Evolutionary conservation across 208 protist species (phyloP), one percentile per base, ranked within the genome.

Genomic region (Leishmania martiniquensis): DNA sequence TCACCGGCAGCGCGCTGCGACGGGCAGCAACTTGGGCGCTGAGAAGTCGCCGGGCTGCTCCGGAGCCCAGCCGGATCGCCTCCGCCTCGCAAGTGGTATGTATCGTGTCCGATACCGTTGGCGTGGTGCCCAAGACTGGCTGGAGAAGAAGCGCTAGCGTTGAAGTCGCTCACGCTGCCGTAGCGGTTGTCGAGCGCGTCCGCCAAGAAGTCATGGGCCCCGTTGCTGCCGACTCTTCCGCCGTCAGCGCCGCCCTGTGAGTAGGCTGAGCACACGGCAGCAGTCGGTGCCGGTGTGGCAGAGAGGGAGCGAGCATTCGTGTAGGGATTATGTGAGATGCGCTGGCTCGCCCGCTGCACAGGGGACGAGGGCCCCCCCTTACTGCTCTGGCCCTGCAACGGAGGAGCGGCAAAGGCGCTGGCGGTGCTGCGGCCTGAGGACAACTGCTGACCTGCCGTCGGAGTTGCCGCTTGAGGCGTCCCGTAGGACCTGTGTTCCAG

Each of bases 261-360:
- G 69, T 69, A 51, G 29, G 10, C 25, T 1, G 76, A 75, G 10
- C 37, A 17, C 57, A 37, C 45, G 0, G 68, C 76, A 62, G 65
- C 29, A 32, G 57, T 5, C 5, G 39, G 0, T 3, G 17, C 25
- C n/a, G 66, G 51, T 69, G 66, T 79, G 49, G n/a, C 29, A 20
- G 42, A 63, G 0, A 59, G 34, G n/a, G 54, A 54, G 22, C 49
- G 34, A 34, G 32, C 54, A 44, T 9, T 74, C 13, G 76, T 51
- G 76, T 80, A 80, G 10, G 76, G 76, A 63, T 80, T 80, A 69
- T 80, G 76, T 32, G 76, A 75, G 7, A 80, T 51, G 25, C 76
- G 76, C 22, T 59, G 68, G 32, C 76, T 75, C 49, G 49, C 25
- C 37, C 76, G 76, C 59, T 75, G 76, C 37, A 37, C 44, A 0